Evolutionary conservation across 2,329 filamentous ascomycete genomes (phyloP).

Genomic region (Apiospora hydei): DNA sequence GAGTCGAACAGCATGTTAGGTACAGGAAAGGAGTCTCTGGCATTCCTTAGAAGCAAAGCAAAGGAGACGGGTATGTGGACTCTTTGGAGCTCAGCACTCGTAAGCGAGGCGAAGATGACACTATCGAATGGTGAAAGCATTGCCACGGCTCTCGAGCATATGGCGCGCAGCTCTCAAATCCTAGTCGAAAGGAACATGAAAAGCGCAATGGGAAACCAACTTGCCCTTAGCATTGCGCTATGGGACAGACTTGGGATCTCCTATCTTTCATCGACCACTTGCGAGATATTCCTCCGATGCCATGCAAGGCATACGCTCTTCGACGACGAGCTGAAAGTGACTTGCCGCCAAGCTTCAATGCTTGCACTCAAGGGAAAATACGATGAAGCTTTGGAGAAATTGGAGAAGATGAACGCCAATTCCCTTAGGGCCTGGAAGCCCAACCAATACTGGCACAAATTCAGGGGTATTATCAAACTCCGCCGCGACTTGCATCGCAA

Average conservation of each 20-base stretch:
- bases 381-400: slow-evolving; percentile 66
- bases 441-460: slow-evolving; percentile 75
- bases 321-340: slow-evolving; percentile 81
- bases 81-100: slow-evolving; percentile 80
- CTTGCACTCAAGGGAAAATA: slow-evolving; percentile 74
- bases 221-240: slow-evolving; percentile 74
- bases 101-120: slow-evolving; percentile 84
- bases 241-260: slow-evolving; percentile 77
- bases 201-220: slow-evolving; percentile 75
- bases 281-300: slow-evolving; percentile 78
- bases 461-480: slow-evolving; percentile 70
- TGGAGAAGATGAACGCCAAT: slow-evolving; percentile 67
- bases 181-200: slow-evolving; percentile 79
- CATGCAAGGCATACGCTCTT: slow-evolving; percentile 66
- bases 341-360: slow-evolving; percentile 73
- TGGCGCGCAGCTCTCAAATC: slow-evolving; percentile 83
- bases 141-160: slow-evolving; percentile 72
- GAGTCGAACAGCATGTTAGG: slow-evolving; percentile 78
- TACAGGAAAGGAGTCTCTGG: slow-evolving; percentile 80
- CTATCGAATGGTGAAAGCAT: slow-evolving; percentile 74
- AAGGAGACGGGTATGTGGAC: slow-evolving; percentile 88
- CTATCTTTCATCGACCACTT: slow-evolving; percentile 63
- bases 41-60: slow-evolving; percentile 85
- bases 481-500: slow-evolving; percentile 66
- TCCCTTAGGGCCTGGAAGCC: slow-evolving; percentile 77